Conservation (phyloP, 768 basidiomycete genomes). For the Suillus subaureus region DNA sequence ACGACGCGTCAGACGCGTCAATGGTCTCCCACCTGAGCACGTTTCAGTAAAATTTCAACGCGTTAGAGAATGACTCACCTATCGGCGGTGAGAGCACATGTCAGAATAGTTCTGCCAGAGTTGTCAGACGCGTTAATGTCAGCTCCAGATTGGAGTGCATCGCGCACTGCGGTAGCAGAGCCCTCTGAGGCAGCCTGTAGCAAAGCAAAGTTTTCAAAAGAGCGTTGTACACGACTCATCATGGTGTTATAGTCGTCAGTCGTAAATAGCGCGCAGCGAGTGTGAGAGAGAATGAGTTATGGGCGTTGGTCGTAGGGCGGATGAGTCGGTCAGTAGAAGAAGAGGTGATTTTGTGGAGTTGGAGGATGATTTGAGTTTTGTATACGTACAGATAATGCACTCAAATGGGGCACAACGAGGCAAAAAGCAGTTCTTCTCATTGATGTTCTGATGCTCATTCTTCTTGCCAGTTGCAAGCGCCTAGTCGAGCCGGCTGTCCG, state of each 20-base stretch:
- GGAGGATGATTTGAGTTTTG: conserved; percentile 15
- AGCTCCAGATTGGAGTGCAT: conserved; percentile 58
- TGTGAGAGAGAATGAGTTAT: background rate
- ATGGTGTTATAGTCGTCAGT: conserved; percentile 36
- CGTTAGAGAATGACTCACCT: conserved; percentile 45
- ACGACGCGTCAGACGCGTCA: conserved; percentile 72
- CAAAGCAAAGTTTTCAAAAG: conserved; percentile 44
- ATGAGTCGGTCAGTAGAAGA: conserved; percentile 12
- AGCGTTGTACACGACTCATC: conserved; percentile 41
- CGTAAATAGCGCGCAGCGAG: conserved; percentile 25
- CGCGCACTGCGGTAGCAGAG: conserved; percentile 52
- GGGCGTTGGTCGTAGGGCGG: conserved; percentile 20
- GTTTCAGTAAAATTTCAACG: conserved; percentile 10
- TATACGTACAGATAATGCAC: conserved; percentile 33
- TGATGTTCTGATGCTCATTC: conserved; percentile 10
- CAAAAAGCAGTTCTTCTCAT: conserved; percentile 7
- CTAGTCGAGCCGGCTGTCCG: background rate
- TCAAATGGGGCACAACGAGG: conserved; percentile 16
- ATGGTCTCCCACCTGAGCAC: conserved; percentile 62
- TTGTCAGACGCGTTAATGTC: conserved; percentile 69
- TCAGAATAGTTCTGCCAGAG: conserved; percentile 62
- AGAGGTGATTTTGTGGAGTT: conserved; percentile 9
- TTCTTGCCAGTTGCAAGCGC: background rate
- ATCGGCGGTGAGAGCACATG: conserved; percentile 73
- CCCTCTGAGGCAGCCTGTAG: conserved; percentile 61